phyloP scores from a whole-genome alignment of 1,284 basidiomycete genomes.

The Trichosporon sp. region DNA sequence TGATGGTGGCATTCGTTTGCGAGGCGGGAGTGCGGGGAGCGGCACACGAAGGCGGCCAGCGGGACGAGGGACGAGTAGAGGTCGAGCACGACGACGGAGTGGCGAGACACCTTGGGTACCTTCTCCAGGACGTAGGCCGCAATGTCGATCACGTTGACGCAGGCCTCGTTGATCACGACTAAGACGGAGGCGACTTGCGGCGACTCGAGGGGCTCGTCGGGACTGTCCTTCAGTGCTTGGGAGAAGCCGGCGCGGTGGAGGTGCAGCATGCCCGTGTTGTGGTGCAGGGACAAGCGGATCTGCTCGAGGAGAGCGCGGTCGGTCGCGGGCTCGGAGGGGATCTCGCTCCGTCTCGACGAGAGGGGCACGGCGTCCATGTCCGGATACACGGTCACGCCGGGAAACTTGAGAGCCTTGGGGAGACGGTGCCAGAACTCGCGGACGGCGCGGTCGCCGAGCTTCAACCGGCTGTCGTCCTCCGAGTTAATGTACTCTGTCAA shows the following conservation, averaged over 20 bases:
- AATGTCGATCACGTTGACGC: conserved; percentile 16
- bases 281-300: conserved; percentile 12
- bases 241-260: conserved; percentile 14
- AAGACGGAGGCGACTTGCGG: conserved; percentile 10
- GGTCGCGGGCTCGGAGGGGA: background rate
- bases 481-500: conserved; percentile 16
- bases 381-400: background rate
- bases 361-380: conserved; percentile 12
- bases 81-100: conserved; percentile 11
- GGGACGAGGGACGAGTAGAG: conserved; percentile 14
- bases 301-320: conserved; percentile 11
- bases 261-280: conserved; percentile 19
- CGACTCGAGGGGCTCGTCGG: conserved; percentile 13
- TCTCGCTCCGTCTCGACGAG: background rate
- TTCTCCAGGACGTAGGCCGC: conserved; percentile 18
- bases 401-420: background rate
- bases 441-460: conserved; percentile 2
- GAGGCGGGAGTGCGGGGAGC: background rate
- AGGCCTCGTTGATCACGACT: conserved; percentile 16
- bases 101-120: background rate
- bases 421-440: conserved; percentile 16
- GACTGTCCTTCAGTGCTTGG: conserved; percentile 3
- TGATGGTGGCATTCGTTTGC: conserved; percentile 17
- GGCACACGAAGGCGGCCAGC: conserved; percentile 12
- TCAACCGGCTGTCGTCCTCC: conserved; percentile 8